Conservation (phyloP, 2,329 filamentous ascomycete species). For the Sarocladium brachiariae region DNA sequence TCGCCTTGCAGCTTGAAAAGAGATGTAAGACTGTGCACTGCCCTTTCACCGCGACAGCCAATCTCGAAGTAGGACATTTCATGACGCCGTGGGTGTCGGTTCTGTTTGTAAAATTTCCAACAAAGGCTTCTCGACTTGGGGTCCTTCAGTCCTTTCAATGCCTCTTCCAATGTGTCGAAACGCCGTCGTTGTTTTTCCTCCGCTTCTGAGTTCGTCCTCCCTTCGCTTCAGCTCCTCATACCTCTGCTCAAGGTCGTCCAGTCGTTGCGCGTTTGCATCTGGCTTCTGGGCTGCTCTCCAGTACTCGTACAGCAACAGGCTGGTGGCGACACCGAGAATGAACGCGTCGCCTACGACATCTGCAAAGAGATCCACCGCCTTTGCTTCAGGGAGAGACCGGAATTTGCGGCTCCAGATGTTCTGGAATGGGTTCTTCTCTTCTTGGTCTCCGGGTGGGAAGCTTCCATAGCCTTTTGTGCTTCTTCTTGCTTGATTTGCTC, state of each 20-base stretch:
- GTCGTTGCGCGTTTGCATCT: constrained; percentile 47
- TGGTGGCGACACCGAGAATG: constrained; percentile 52
- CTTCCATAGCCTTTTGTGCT: constrained; percentile 19
- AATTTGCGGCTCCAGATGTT: constrained; percentile 59
- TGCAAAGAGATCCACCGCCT: constrained; percentile 60
- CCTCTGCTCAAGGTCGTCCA: constrained; percentile 41
- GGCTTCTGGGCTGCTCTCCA: constrained; percentile 53
- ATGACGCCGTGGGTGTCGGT: constrained; percentile 14
- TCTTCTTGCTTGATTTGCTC: constrained; percentile 53
- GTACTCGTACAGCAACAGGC: constrained; percentile 55
- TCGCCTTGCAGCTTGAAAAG: too few relatives aligned
- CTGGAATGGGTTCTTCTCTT: constrained; percentile 33
- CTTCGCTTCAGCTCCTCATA: constrained; percentile 42
- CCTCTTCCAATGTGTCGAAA: constrained; percentile 47
- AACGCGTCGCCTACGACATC: constrained; percentile 59
- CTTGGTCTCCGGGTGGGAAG: constrained; percentile 37
- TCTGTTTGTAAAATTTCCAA: constrained; percentile 18
- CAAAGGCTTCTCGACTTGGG: constrained; percentile 49
- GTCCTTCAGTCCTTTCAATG: constrained; percentile 43
- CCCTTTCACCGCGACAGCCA: too few relatives aligned
- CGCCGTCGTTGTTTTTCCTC: constrained; percentile 40
- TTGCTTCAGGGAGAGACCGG: constrained; percentile 54
- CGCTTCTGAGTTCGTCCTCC: constrained; percentile 41
- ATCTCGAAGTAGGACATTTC: too few relatives aligned
- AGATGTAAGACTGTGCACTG: too few relatives aligned